Percentiles rank a stretch among this genome's conserved stretches.
phyloP scores from a whole-genome alignment of 345 rosid species.

The Salix suchowensis region DNA sequence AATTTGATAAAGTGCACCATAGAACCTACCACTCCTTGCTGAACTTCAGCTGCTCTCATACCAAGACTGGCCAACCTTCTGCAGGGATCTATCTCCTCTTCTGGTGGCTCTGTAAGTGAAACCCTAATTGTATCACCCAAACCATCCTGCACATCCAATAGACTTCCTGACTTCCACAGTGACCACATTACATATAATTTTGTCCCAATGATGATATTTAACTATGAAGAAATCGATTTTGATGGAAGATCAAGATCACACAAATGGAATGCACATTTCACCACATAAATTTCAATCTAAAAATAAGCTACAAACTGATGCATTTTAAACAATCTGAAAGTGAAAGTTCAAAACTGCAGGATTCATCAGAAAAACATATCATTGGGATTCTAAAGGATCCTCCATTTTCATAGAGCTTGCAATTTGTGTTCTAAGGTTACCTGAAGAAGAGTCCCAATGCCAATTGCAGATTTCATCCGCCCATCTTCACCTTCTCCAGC shows the following conservation, averaged over 20 bases:
- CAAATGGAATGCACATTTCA: not conserved
- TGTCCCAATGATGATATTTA: not conserved
- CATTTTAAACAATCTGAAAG: not conserved
- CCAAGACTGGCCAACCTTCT: constrained; percentile 86
- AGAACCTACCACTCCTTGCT: constrained; percentile 85
- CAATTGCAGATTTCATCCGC: constrained; percentile 97
- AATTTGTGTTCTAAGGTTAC: constrained; percentile 30
- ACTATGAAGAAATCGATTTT: constrained; percentile 1
- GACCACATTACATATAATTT: not conserved
- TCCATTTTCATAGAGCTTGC: not conserved
- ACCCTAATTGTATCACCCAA: constrained; percentile 98
- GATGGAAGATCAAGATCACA: not conserved
- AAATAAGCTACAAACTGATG: not conserved
- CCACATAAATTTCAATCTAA: not conserved
- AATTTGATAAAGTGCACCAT: not conserved
- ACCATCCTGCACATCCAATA: constrained; percentile 65
- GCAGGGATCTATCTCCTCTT: constrained; percentile 97
- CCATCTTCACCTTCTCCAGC: constrained; percentile 99
- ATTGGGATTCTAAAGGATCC: not conserved
- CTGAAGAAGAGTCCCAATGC: constrained; percentile 95
- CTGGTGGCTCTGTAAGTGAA: constrained; percentile 92
- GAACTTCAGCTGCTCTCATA: constrained; percentile 68
- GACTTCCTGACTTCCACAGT: constrained; percentile 2
- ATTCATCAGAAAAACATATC: not conserved
- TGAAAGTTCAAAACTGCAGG: not conserved